Conservation (phyloP, 768 basidiomycete genomes). For the Mycena rosella region DNA sequence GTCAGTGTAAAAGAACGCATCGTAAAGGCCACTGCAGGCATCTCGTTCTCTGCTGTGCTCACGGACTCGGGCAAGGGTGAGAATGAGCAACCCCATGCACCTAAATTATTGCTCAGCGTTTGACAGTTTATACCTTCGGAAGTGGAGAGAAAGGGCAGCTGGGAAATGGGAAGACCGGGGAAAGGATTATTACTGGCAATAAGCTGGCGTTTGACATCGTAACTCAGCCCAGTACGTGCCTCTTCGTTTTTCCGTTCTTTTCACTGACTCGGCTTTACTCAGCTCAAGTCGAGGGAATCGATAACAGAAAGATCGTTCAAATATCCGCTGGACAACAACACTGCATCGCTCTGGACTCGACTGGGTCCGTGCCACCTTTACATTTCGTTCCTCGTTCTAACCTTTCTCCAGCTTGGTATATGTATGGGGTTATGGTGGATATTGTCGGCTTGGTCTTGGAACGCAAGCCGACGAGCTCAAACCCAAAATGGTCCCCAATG, state of each 20-base stretch:
- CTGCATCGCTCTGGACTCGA: conserved; percentile 81
- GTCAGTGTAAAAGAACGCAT: conserved; percentile 76
- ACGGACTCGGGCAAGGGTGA: conserved; percentile 85
- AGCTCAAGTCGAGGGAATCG: conserved; percentile 84
- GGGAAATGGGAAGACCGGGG: conserved; percentile 94
- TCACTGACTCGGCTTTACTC: conserved; percentile 12
- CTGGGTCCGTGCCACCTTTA: conserved; percentile 65
- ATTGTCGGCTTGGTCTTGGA: conserved; percentile 91
- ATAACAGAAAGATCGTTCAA: conserved; percentile 81
- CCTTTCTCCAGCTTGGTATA: conserved; percentile 70
- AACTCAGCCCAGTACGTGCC: conserved; percentile 68
- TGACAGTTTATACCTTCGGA: conserved; percentile 86
- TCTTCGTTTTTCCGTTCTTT: conserved; percentile 8
- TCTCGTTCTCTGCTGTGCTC: conserved; percentile 87
- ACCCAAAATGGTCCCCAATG: conserved; percentile 88
- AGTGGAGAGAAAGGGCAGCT: conserved; percentile 94
- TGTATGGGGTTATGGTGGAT: conserved; percentile 92
- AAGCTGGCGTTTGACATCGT: conserved; percentile 88
- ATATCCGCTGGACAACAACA: conserved; percentile 93
- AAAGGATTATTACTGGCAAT: conserved; percentile 88
- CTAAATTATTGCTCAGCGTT: conserved; percentile 9
- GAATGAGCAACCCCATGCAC: conserved; percentile 32
- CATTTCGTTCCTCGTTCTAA: background rate
- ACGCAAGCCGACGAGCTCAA: conserved; percentile 85
- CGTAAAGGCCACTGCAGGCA: conserved; percentile 82